Conservation (phyloP, 768 basidiomycete species). For the Flagelloscypha sp. region DNA sequence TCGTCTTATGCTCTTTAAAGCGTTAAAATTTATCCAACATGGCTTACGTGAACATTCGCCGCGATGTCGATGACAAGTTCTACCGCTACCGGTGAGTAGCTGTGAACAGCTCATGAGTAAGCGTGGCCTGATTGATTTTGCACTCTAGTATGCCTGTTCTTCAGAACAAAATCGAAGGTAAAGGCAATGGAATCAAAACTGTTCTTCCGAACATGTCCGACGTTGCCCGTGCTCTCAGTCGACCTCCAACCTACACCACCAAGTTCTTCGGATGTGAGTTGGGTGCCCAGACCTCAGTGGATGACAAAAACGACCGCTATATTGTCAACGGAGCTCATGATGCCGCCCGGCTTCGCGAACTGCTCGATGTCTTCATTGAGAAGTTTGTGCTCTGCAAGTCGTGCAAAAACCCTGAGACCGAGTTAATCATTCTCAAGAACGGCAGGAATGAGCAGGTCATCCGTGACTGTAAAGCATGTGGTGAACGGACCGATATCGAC, state of each 20-base stretch:
- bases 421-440: constrained; percentile 79
- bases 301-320: constrained; percentile 95
- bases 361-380: constrained; percentile 95
- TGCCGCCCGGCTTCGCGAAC: constrained; percentile 82
- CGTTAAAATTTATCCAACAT: constrained; percentile 70
- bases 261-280: constrained; percentile 99
- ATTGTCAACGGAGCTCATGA: constrained; percentile 98
- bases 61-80: constrained; percentile 95
- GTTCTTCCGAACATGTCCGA: constrained; percentile 98
- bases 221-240: constrained; percentile 88
- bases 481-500: constrained; percentile 83
- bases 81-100: constrained; percentile 78
- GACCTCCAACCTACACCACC: constrained; percentile 93
- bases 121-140: constrained; percentile 8
- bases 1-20: constrained; percentile 23
- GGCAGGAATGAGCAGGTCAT: constrained; percentile 80
- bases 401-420: constrained; percentile 99
- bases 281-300: constrained; percentile 93
- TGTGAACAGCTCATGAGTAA: background rate
- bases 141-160: constrained; percentile 82
- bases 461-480: constrained; percentile 98
- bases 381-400: constrained; percentile 96
- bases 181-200: constrained; percentile 99
- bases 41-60: constrained; percentile 89
- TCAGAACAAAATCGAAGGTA: constrained; percentile 94